These are phyloP conservation scores for Diaporthe citrichinensis DNA, from an alignment of 2,329 filamentous ascomycete species.

Conservation along the genomic window DNA sequence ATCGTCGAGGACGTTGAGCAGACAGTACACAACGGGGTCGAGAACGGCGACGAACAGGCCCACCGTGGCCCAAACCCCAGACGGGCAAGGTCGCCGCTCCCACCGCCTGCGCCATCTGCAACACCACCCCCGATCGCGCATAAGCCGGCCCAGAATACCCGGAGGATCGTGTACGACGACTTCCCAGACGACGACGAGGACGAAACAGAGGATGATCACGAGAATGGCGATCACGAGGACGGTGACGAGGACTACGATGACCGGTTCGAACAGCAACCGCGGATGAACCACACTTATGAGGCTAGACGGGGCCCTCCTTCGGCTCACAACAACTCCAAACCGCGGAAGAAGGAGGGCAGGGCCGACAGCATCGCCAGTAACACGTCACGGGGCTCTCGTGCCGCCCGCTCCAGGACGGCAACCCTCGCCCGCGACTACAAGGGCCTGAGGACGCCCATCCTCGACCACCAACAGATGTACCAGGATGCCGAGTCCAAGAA, in stretches of 20 bases:
- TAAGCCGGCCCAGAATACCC: conserved; percentile 19
- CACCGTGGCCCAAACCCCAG: not conserved
- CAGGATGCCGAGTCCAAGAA: conserved; percentile 32
- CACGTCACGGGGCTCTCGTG: conserved; percentile 4
- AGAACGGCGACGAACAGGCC: not conserved
- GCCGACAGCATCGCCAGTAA: conserved; percentile 33
- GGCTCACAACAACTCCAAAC: conserved; percentile 18
- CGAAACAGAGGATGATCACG: not conserved
- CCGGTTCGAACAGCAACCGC: not conserved
- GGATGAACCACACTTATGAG: not conserved
- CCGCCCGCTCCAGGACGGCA: conserved; percentile 20
- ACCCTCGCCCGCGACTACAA: conserved; percentile 14
- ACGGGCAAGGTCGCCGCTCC: not conserved
- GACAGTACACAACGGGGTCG: not conserved
- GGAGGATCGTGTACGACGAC: conserved; percentile 33
- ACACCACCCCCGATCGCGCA: conserved; percentile 35
- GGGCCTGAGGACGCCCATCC: conserved; percentile 33
- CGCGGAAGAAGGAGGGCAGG: conserved; percentile 16
- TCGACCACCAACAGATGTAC: conserved; percentile 34
- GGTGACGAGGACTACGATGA: conserved; percentile 19
- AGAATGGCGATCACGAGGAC: not conserved
- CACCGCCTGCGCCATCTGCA: conserved; percentile 16
- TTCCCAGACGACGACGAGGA: conserved; percentile 25
- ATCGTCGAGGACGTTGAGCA: conserved; percentile 32
- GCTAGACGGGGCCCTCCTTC: not conserved